Conservation (phyloP, 2,329 filamentous ascomycete genomes). For the Catunica adiposa region DNA sequence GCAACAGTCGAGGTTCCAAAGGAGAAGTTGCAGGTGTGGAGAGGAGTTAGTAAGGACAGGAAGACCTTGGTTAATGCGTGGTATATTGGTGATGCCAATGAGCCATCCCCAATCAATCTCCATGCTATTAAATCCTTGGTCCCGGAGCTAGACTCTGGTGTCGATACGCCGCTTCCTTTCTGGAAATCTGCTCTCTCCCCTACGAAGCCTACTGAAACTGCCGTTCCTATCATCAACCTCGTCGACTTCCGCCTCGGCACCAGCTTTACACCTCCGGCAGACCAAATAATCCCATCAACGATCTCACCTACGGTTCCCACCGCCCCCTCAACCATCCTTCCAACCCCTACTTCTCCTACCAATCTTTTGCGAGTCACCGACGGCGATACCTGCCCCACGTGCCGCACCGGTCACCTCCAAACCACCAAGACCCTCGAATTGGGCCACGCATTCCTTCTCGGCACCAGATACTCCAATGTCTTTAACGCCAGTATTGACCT, state of each 20-base stretch:
- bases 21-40: conserved; percentile 29
- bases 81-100: conserved; percentile 31
- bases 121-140: conserved; percentile 49
- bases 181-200: conserved; percentile 30
- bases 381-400: conserved; percentile 60
- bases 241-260: conserved; percentile 19
- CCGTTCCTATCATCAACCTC: conserved; percentile 19
- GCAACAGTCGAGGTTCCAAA: not conserved
- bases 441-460: conserved; percentile 88
- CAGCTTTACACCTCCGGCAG: not conserved
- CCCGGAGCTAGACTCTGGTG: conserved; percentile 52
- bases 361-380: conserved; percentile 48
- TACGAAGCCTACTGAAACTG: conserved; percentile 9
- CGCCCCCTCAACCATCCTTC: not conserved
- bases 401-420: conserved; percentile 43
- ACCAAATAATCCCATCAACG: not conserved
- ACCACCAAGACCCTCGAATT: conserved; percentile 68
- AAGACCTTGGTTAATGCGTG: conserved; percentile 53
- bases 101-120: conserved; percentile 26
- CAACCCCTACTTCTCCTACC: conserved; percentile 19
- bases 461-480: conserved; percentile 69
- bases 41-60: conserved; percentile 50
- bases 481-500: conserved; percentile 46
- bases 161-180: conserved; percentile 40
- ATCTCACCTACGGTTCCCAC: not conserved